phyloP scores from a whole-genome alignment of 495 filamentous ascomycete genomes.

The Aspergillus avenaceus region DNA sequence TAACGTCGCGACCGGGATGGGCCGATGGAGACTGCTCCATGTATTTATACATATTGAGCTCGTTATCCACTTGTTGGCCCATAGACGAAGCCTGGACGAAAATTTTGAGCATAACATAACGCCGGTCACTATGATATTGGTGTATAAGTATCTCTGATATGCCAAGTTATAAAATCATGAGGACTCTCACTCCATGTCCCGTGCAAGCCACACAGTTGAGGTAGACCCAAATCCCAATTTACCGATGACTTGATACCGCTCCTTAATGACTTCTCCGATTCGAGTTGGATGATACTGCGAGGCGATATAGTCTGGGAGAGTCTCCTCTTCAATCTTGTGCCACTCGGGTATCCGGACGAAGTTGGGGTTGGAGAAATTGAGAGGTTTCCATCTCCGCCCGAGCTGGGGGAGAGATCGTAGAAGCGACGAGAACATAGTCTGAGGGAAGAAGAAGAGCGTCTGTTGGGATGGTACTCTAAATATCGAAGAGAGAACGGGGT shows the following conservation, averaged over 20 bases:
- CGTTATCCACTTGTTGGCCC: conserved; percentile 25
- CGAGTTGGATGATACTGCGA: conserved; percentile 29
- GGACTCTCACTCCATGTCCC: conserved; percentile 28
- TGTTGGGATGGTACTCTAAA: too few species aligned
- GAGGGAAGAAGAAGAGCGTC: too few species aligned
- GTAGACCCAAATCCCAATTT: conserved; percentile 35
- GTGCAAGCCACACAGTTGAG: conserved; percentile 33
- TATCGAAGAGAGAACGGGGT: too few species aligned
- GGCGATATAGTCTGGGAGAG: conserved; percentile 25
- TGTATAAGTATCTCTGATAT: too few species aligned
- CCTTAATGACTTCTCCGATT: conserved; percentile 34
- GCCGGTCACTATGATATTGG: conserved; percentile 15
- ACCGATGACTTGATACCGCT: conserved; percentile 31
- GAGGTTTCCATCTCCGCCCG: conserved; percentile 18
- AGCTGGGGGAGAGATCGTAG: conserved; percentile 16
- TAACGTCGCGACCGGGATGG: conserved; percentile 20
- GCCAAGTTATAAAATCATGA: background rate
- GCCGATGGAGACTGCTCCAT: conserved; percentile 12
- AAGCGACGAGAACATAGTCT: conserved; percentile 15
- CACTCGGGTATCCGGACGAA: conserved; percentile 6
- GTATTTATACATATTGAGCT: conserved; percentile 30
- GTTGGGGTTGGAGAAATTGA: conserved; percentile 20
- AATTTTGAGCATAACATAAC: conserved; percentile 34
- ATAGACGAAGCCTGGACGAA: conserved; percentile 23
- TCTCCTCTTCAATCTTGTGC: conserved; percentile 20